Percentiles rank a stretch among this genome's conserved stretches.
Evolutionary conservation across 192 early-diverging fungal species (phyloP).

Genomic region (Coemansia sp.): DNA sequence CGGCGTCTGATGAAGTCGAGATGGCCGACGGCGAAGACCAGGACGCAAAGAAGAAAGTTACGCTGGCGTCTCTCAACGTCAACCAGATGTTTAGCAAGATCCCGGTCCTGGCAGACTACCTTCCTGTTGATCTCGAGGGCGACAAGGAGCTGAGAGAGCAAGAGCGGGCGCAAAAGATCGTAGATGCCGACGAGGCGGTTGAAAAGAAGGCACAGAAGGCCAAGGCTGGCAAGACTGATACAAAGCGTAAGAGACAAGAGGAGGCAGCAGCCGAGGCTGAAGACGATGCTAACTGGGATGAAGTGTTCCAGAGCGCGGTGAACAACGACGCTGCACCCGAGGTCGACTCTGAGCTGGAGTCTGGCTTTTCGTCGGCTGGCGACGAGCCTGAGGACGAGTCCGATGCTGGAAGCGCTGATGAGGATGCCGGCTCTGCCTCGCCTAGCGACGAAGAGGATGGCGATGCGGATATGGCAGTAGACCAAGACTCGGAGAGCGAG

Average conservation of each 20-base stretch:
- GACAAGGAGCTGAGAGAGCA: constrained; percentile 60
- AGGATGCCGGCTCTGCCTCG: not conserved
- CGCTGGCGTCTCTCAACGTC: constrained; percentile 59
- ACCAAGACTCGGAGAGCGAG: constrained; percentile 30
- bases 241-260: constrained; percentile 42
- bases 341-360: constrained; percentile 53
- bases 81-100: constrained; percentile 94
- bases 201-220: constrained; percentile 34
- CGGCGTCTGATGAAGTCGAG: constrained; percentile 31
- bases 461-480: constrained; percentile 31
- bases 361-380: constrained; percentile 43
- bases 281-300: constrained; percentile 79
- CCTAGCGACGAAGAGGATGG: constrained; percentile 14
- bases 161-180: constrained; percentile 59
- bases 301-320: constrained; percentile 83
- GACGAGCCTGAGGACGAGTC: constrained; percentile 17
- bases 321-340: constrained; percentile 56
- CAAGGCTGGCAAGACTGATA: constrained; percentile 34
- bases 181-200: constrained; percentile 37
- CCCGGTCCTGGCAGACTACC: constrained; percentile 78
- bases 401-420: constrained; percentile 38
- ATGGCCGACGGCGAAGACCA: constrained; percentile 31
- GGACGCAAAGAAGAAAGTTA: constrained; percentile 11
- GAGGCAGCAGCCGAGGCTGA: constrained; percentile 40
- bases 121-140: constrained; percentile 79